Percentiles rank a stretch among this genome's conserved stretches.
Evolutionary conservation across 2,329 filamentous ascomycete genomes (phyloP).

Genomic region (Colletotrichum echinochloae): DNA sequence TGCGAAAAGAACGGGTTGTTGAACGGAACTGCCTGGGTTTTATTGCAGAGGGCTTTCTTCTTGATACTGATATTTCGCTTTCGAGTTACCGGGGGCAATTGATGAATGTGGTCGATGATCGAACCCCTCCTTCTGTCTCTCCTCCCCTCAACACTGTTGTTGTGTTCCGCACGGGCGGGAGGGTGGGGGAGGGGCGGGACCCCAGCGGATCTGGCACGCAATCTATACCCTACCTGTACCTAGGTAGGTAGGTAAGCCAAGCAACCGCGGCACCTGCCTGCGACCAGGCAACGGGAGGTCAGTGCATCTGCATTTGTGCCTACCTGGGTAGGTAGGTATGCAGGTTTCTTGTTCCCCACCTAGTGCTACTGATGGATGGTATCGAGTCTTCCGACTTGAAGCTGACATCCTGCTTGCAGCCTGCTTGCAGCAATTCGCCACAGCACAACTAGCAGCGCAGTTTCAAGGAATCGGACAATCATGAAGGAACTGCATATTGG

Average conservation of each 20-base stretch:
- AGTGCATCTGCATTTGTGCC: background rate
- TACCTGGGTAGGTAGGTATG: background rate
- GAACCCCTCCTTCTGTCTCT: conserved; percentile 15
- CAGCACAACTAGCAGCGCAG: background rate
- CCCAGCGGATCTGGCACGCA: conserved; percentile 13
- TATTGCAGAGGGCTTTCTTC: conserved; percentile 6
- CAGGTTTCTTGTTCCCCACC: background rate
- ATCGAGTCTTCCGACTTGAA: background rate
- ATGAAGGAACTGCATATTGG: background rate
- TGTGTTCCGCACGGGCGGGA: conserved; percentile 28
- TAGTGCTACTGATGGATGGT: background rate
- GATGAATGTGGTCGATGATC: conserved; percentile 13
- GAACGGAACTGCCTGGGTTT: conserved; percentile 2
- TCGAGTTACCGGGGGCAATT: background rate
- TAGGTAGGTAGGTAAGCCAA: too few species aligned
- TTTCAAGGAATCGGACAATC: background rate
- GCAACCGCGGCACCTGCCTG: background rate
- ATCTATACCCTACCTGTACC: background rate
- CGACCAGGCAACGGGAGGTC: background rate
- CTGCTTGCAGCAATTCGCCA: background rate
- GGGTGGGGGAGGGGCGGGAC: conserved; percentile 39
- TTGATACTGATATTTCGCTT: background rate
- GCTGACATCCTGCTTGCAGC: too few species aligned
- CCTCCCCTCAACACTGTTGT: conserved; percentile 16
- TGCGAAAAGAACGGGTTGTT: background rate